Base-by-base conservation (phyloP, 139 green algal species). In the Dunaliella primolecta region DNA sequence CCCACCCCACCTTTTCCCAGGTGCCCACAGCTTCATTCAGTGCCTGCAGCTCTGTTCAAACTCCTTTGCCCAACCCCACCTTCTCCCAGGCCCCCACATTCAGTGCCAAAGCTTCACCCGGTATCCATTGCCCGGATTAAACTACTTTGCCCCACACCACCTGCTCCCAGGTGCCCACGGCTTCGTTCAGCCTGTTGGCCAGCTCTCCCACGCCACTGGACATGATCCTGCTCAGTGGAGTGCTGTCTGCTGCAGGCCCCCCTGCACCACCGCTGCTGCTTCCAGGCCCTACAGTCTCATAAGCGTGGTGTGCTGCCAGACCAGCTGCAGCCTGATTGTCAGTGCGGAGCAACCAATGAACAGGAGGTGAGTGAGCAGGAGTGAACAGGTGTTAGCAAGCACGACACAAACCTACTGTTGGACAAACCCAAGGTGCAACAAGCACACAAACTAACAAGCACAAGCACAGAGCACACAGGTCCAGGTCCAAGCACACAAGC, bases 1-100 rank as follows among this genome's bases (percentile, higher is more conserved):
- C n/a, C n/a, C n/a, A n/a, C n/a, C n/a, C n/a, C 80, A 88, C 83
- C 83, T 88, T 81, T 32, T 78, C 46, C 83, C 84, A 92, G 36
- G 86, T 87, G 7, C 85, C 87, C 0, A 91, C 2, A 0, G 64
- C 85, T 57, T 92, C 89, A 3, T 30, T 37, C 72, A 89, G 37
- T n/a, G n/a, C n/a, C n/a, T n/a, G n/a, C n/a, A n/a, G n/a, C n/a
- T n/a, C n/a, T n/a, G n/a, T n/a, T n/a, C n/a, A n/a, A n/a, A n/a
- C n/a, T n/a, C n/a, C n/a, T n/a, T n/a, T n/a, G n/a, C n/a, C n/a
- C n/a, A n/a, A n/a, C n/a, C n/a, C n/a, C n/a, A n/a, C n/a, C n/a
- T n/a, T n/a, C n/a, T n/a, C n/a, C n/a, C n/a, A n/a, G n/a, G n/a
- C n/a, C n/a, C n/a, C n/a, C n/a, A n/a, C n/a, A n/a, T n/a, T n/a